Conservation (phyloP, 768 basidiomycete genomes). For the Mycena kentingensis region DNA sequence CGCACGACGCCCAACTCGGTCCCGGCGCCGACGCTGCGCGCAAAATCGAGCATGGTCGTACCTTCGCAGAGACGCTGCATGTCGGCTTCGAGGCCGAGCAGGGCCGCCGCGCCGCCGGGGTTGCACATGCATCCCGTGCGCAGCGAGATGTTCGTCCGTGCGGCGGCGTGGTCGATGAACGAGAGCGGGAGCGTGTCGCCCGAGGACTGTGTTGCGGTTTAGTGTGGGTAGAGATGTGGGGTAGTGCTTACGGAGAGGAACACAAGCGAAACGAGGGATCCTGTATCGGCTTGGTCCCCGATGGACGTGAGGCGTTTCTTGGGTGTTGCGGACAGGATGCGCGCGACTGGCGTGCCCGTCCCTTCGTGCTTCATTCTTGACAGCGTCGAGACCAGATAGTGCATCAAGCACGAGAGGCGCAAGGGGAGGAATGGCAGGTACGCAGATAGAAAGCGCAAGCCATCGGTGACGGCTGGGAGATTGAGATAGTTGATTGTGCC, state of each 20-base stretch:
- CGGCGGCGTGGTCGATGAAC: conserved; percentile 72
- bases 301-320: conserved; percentile 52
- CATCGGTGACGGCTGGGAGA: conserved; percentile 76
- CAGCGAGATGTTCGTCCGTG: conserved; percentile 65
- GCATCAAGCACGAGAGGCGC: conserved; percentile 68
- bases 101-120: conserved; percentile 75
- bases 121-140: conserved; percentile 90
- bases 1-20: conserved; percentile 74
- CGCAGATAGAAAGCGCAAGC: conserved; percentile 73
- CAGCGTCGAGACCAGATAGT: conserved; percentile 60
- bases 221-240: conserved; percentile 2
- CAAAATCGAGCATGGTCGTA: conserved; percentile 62
- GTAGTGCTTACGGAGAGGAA: conserved; percentile 58
- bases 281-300: conserved; percentile 67
- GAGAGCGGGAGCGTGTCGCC: conserved; percentile 71
- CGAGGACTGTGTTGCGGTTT: conserved; percentile 45
- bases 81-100: conserved; percentile 64
- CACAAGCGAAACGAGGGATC: conserved; percentile 63
- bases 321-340: conserved; percentile 67
- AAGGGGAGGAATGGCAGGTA: conserved; percentile 80
- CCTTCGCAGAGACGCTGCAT: conserved; percentile 65
- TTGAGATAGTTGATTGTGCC: conserved; percentile 84
- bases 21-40: conserved; percentile 59
- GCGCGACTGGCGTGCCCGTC: conserved; percentile 60
- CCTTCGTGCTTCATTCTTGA: conserved; percentile 61